Conservation (phyloP, 495 filamentous ascomycete species). For the Aspergillus hancockii region DNA sequence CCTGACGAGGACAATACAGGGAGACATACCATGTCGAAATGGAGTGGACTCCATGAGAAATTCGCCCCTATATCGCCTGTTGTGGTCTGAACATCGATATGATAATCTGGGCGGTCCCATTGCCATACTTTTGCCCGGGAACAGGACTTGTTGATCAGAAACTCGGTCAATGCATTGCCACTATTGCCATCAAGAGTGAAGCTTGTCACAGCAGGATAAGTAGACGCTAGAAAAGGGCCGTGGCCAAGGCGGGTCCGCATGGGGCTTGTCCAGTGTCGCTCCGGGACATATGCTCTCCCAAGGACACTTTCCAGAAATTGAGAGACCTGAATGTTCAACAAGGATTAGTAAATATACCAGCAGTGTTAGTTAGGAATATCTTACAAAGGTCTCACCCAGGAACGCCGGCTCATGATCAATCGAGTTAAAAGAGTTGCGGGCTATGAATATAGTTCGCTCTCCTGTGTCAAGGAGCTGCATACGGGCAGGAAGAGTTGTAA, state of each 20-base stretch:
- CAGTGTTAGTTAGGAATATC: neutral
- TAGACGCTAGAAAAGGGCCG: neutral
- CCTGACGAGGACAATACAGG: no score
- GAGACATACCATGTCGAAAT: neutral
- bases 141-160: neutral
- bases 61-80: neutral
- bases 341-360: neutral
- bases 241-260: neutral
- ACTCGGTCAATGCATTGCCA: neutral
- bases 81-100: constrained; percentile 2
- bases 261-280: neutral
- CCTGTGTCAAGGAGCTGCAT: neutral
- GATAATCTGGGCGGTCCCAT: neutral
- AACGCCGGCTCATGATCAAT: neutral
- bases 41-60: neutral
- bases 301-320: neutral
- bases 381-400: neutral
- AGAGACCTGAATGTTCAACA: neutral
- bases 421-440: neutral
- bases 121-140: neutral
- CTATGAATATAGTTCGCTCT: neutral
- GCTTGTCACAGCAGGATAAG: neutral
- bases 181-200: neutral
- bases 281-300: neutral
- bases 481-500: neutral